phyloP scores from a whole-genome alignment of 75 land plant genomes.

The Cryptomeria japonica region DNA sequence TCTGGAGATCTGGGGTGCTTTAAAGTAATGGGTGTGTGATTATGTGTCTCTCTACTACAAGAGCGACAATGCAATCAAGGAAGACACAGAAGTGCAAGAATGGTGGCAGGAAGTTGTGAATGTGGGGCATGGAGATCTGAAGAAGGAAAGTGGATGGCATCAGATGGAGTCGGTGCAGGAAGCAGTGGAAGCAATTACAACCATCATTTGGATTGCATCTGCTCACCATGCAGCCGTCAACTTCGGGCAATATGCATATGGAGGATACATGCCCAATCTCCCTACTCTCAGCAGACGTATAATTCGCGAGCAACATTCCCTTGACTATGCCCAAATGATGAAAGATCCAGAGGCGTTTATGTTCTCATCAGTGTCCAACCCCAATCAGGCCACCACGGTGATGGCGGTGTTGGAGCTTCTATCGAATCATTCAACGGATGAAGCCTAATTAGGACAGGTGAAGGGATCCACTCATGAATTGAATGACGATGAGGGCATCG shows the following conservation, averaged over 20 bases:
- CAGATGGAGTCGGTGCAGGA: conserved; percentile 6
- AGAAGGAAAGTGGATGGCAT: conserved; percentile 32
- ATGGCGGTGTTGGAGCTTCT: not conserved
- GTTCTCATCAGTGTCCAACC: conserved; percentile 31
- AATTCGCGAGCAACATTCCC: conserved; percentile 24
- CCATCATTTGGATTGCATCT: conserved; percentile 41
- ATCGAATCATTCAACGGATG: not conserved
- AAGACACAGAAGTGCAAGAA: conserved; percentile 36
- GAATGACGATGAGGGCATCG: too few relatives aligned
- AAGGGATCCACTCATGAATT: too few relatives aligned
- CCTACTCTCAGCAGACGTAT: conserved; percentile 27
- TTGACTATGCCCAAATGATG: conserved; percentile 10
- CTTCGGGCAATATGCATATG: conserved; percentile 49
- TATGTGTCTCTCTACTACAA: conserved; percentile 29
- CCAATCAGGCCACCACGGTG: conserved; percentile 37
- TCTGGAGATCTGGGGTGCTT: not conserved
- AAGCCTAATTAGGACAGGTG: too few relatives aligned
- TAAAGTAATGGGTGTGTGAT: conserved; percentile 35
- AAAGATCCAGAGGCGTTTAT: conserved; percentile 19
- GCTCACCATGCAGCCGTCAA: conserved; percentile 42
- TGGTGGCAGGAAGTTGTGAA: conserved; percentile 44
- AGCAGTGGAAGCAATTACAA: conserved; percentile 16
- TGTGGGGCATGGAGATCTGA: conserved; percentile 39
- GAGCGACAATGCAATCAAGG: conserved; percentile 10
- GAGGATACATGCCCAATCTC: conserved; percentile 40